Evolutionary conservation across 306 rosid genomes (phyloP).

Genomic region (Rubus idaeus): DNA sequence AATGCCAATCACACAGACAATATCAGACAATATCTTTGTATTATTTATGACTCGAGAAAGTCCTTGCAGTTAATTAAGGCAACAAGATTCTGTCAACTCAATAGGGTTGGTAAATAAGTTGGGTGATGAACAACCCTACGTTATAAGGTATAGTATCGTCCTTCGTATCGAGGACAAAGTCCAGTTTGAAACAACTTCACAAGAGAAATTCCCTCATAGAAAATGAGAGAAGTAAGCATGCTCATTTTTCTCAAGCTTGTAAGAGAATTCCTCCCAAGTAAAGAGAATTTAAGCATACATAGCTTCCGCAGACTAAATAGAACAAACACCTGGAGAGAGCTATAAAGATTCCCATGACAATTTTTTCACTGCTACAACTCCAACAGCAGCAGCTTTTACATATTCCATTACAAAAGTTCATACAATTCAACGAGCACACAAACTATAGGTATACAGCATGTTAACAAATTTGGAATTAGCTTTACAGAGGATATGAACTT

Average conservation of each 20-base stretch:
- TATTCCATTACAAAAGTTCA: neutral
- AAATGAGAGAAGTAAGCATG: neutral
- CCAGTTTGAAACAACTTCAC: neutral
- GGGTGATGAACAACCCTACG: no score
- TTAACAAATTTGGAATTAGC: constrained; percentile 31
- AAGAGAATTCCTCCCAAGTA: neutral
- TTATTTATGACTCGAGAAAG: neutral
- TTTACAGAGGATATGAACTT: constrained; percentile 16
- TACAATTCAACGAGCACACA: neutral
- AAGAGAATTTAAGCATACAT: neutral
- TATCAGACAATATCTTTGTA: no score
- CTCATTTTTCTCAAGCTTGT: neutral
- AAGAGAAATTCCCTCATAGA: neutral
- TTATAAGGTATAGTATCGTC: neutral
- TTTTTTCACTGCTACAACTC: neutral
- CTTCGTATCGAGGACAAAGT: neutral
- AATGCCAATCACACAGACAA: no score
- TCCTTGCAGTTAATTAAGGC: neutral
- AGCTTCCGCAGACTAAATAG: neutral
- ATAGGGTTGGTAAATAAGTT: no score
- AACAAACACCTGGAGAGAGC: neutral
- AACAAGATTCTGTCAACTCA: no score
- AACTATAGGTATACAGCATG: constrained; percentile 16
- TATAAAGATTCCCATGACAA: neutral
- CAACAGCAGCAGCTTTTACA: neutral